Conservation (phyloP, 169 alveolate species). For the Plasmodium gaboni region DNA sequence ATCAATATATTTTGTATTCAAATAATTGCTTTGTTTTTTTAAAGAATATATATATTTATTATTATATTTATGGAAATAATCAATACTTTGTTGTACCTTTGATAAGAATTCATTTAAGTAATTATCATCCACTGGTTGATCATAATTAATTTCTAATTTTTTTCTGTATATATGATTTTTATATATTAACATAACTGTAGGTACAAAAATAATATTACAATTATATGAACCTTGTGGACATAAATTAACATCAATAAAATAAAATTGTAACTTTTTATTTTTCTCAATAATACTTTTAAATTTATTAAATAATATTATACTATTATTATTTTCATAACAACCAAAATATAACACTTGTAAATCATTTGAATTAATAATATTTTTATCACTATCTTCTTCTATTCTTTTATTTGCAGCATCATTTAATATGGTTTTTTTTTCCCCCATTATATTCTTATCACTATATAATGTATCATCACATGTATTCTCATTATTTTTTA, state of each 20-base stretch:
- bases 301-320: constrained; percentile 58
- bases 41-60: constrained; percentile 49
- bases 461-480: not conserved
- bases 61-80: constrained; percentile 40
- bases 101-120: constrained; percentile 40
- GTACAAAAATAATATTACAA: constrained; percentile 61
- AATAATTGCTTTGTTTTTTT: constrained; percentile 64
- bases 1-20: constrained; percentile 66
- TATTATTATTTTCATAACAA: constrained; percentile 60
- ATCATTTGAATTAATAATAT: constrained; percentile 51
- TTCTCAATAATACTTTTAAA: constrained; percentile 68
- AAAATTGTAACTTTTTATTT: constrained; percentile 62
- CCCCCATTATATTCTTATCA: constrained; percentile 8
- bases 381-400: constrained; percentile 28
- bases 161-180: constrained; percentile 63
- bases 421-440: constrained; percentile 6
- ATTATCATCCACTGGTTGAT: constrained; percentile 47
- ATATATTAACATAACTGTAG: constrained; percentile 55
- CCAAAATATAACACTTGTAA: constrained; percentile 70
- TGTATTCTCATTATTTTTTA: not conserved
- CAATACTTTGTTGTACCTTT: constrained; percentile 52
- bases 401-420: constrained; percentile 14
- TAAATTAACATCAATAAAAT: constrained; percentile 58
- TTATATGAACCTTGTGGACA: constrained; percentile 70
- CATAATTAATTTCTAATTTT: constrained; percentile 68